Evolutionary conservation across 2,329 filamentous ascomycete species (phyloP).

Genomic region (Fusarium vanettenii): DNA sequence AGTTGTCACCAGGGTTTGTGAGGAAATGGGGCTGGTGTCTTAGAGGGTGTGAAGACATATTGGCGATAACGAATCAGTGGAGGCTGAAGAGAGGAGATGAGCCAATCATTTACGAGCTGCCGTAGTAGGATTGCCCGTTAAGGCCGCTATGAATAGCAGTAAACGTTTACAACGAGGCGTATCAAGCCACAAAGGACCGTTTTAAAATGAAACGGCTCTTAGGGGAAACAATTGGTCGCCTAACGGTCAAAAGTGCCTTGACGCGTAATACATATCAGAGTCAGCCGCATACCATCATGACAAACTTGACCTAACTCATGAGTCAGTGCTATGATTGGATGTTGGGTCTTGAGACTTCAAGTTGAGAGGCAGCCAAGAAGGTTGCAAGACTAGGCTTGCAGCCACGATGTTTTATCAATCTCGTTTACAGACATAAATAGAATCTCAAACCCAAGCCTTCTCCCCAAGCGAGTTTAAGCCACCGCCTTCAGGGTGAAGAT

Average conservation of each 20-base stretch:
- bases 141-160: not conserved
- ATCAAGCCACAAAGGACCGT: not conserved
- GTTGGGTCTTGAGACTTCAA: not conserved
- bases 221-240: not conserved
- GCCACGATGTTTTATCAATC: not conserved
- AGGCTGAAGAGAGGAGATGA: slow-evolving; percentile 22
- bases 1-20: slow-evolving; percentile 35
- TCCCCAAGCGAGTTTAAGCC: not conserved
- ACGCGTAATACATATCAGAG: not conserved
- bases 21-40: slow-evolving; percentile 38
- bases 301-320: not conserved
- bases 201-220: not conserved
- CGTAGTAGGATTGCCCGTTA: not conserved
- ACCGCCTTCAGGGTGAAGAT: not conserved
- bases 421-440: not conserved
- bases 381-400: not conserved
- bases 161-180: not conserved
- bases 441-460: not conserved
- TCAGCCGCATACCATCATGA: not conserved
- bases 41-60: slow-evolving; percentile 1
- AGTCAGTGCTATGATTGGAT: not conserved
- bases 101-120: not conserved
- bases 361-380: not conserved
- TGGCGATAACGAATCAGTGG: slow-evolving; percentile 36
- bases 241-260: not conserved